Evolutionary conservation across 2,329 filamentous ascomycete species (phyloP).

Genomic region (Teratosphaeriaceae sp.): DNA sequence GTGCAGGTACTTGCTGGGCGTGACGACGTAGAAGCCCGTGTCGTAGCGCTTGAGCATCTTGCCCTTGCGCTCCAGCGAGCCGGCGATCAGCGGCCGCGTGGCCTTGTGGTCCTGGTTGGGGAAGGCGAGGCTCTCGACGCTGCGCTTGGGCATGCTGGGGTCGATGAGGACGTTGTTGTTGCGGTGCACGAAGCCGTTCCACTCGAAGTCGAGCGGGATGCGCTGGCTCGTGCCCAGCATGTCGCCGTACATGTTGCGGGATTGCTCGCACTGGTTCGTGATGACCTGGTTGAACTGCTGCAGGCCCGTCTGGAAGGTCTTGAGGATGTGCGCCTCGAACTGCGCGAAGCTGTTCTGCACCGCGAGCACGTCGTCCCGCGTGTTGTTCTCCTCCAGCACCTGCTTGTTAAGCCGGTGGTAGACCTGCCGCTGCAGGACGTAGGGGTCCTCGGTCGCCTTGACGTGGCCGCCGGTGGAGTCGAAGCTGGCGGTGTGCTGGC

Average conservation of each 20-base stretch:
- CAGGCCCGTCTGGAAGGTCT: constrained; percentile 75
- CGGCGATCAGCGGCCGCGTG: constrained; percentile 79
- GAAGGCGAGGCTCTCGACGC: constrained; percentile 68
- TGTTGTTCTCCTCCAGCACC: constrained; percentile 91
- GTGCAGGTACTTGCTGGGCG: constrained; percentile 80
- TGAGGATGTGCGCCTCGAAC: constrained; percentile 81
- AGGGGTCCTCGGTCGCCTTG: constrained; percentile 72
- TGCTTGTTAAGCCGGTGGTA: constrained; percentile 83
- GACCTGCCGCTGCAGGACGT: constrained; percentile 75
- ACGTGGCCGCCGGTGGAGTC: constrained; percentile 69
- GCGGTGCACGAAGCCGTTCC: constrained; percentile 73
- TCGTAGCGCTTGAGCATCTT: constrained; percentile 78
- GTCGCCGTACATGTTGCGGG: constrained; percentile 72
- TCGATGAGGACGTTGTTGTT: constrained; percentile 69
- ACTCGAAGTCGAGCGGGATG: constrained; percentile 82
- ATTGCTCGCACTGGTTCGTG: constrained; percentile 73
- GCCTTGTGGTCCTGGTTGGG: constrained; percentile 80
- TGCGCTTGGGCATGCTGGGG: constrained; percentile 65
- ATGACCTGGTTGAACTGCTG: constrained; percentile 77
- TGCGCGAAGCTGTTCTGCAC: constrained; percentile 86
- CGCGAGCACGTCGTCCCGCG: constrained; percentile 79
- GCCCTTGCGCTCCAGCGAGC: constrained; percentile 82
- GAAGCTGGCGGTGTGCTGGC: constrained; percentile 73
- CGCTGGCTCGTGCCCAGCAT: constrained; percentile 71
- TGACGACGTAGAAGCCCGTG: constrained; percentile 83